phyloP scores from a whole-genome alignment of 257 asterid genomes.

The Solanum lycopersicoides region DNA sequence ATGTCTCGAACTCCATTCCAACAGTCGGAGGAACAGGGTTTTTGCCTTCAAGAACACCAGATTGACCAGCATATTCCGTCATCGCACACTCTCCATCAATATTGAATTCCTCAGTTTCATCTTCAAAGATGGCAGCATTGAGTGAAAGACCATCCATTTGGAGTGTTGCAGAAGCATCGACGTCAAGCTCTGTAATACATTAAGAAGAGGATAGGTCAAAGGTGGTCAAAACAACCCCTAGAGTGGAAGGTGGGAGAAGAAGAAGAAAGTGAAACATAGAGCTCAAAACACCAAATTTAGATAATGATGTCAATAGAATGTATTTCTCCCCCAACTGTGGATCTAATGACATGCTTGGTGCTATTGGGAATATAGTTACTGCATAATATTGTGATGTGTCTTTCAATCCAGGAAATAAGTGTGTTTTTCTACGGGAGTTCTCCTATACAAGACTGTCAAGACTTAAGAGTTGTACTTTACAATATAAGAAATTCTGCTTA shows the following conservation, averaged over 20 bases:
- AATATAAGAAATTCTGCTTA: not conserved
- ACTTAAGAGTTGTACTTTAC: not conserved
- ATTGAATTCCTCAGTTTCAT: constrained; percentile 35
- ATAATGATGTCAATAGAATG: not conserved
- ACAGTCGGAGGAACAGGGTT: constrained; percentile 51
- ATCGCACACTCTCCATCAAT: constrained; percentile 40
- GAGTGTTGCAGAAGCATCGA: not conserved
- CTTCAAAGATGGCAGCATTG: constrained; percentile 29
- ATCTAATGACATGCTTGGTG: not conserved
- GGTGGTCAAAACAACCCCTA: not conserved
- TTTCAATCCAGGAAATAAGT: not conserved
- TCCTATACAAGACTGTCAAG: too few species aligned
- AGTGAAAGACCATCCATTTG: constrained; percentile 34
- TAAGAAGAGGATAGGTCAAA: not conserved
- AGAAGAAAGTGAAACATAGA: not conserved
- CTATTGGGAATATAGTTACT: not conserved
- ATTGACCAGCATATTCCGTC: constrained; percentile 40
- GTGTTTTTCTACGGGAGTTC: not conserved
- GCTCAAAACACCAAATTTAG: not conserved
- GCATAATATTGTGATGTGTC: not conserved
- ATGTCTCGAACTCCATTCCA: constrained; percentile 59
- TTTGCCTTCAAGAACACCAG: constrained; percentile 35
- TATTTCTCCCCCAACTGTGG: not conserved
- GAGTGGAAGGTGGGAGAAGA: not conserved
- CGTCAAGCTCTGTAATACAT: not conserved